phyloP scores from a whole-genome alignment of 495 filamentous ascomycete species.

The Xylaria acuta region DNA sequence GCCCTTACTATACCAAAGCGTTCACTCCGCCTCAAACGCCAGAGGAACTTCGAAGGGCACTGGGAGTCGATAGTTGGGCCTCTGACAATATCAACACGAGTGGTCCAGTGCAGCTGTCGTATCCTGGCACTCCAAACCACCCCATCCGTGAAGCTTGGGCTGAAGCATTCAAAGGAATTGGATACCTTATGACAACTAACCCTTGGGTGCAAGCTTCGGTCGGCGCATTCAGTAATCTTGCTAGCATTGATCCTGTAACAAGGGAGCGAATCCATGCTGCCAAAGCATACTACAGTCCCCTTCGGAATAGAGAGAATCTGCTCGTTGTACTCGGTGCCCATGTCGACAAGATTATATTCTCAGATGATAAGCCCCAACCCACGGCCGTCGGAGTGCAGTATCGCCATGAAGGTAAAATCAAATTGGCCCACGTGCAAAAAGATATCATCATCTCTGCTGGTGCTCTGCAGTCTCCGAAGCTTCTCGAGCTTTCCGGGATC shows the following conservation, averaged over 20 bases:
- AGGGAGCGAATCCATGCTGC: conserved; percentile 46
- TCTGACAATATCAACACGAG: conserved; percentile 36
- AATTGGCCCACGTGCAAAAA: conserved; percentile 44
- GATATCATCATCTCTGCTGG: conserved; percentile 65
- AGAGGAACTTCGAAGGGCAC: conserved; percentile 30
- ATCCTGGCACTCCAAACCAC: conserved; percentile 39
- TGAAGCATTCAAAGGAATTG: conserved; percentile 42
- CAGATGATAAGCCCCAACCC: conserved; percentile 19
- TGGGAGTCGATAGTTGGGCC: conserved; percentile 37
- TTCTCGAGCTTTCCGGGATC: conserved; percentile 63
- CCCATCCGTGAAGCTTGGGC: conserved; percentile 41
- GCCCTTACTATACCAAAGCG: conserved; percentile 54
- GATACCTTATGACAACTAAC: conserved; percentile 39
- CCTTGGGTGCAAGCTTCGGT: conserved; percentile 43
- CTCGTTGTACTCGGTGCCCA: conserved; percentile 50
- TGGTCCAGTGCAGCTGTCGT: conserved; percentile 50
- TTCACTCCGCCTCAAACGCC: conserved; percentile 34
- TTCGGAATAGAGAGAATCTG: conserved; percentile 51
- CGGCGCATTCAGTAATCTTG: conserved; percentile 53
- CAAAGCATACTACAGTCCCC: conserved; percentile 43
- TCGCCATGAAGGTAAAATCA: conserved; percentile 38
- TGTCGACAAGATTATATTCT: conserved; percentile 50
- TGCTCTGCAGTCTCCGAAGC: conserved; percentile 61
- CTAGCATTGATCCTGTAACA: conserved; percentile 50
- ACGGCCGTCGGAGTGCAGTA: conserved; percentile 44